Evolutionary conservation across 306 rosid genomes (phyloP), one percentile per base, ranked within the genome.

Genomic region (Glycine soja): DNA sequence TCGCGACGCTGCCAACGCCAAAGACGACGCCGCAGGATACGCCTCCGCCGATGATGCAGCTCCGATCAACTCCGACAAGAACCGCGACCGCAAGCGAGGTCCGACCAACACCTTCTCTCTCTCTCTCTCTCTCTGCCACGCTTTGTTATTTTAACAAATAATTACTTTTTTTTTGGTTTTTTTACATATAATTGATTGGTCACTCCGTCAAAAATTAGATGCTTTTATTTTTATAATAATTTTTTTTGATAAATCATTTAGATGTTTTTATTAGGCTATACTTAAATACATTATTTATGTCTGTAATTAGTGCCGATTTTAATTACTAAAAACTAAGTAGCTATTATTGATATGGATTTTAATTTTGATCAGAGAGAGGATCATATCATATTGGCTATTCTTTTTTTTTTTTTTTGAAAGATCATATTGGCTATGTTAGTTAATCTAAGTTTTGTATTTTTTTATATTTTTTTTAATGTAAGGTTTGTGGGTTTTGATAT

Each of bases 61-160:
- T 62, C 88, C 85, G 15, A 75, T n/a, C 24, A 83, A 68, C 82
- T 59, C 91, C 73, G 77, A 83, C 50, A 84, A 84, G 51, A 87
- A 70, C 42, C 89, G 92, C 46, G 92, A 89, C 69, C 94, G 93
- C 74, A 93, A 91, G 85, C 94, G 97, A 93, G 97, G 97, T 93
- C 46, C 11, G 80, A n/a, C 75, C 79, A 59, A 19, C 30, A 24
- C 30, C 30, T n/a, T n/a, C n/a, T n/a, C n/a, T n/a, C n/a, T n/a
- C n/a, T n/a, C n/a, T 24, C 24, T 70, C 36, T 16, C 45, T 62
- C 54, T 75, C 16, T 18, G 16, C 50, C 9, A 12, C 61, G 5
- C 18, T 36, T 58, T 16, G 3, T 59, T 4, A 3, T 43, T 70
- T 43, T 16, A 9, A 34, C 16, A 15, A 8, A 5, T 11, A 3